Percentiles rank a stretch among this genome's conserved stretches.
These are phyloP conservation scores for Cladosporium cucumerinum DNA, from an alignment of 2,329 filamentous ascomycete species.

Conservation along the genomic window DNA sequence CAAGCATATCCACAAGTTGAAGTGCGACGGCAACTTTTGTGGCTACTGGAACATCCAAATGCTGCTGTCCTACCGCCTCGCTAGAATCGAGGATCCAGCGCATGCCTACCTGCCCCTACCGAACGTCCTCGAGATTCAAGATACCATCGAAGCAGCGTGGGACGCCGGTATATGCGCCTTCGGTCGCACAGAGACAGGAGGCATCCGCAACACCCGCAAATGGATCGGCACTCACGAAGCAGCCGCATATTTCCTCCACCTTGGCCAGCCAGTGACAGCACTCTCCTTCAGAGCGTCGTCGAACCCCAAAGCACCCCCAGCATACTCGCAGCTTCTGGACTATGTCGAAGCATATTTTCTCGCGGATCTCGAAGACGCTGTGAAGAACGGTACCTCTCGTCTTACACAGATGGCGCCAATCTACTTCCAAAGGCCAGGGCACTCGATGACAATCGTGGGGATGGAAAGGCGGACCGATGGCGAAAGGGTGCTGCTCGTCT, in stretches of 20 bases:
- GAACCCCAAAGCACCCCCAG: slow-evolving; percentile 49
- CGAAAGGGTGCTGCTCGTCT: slow-evolving; percentile 69
- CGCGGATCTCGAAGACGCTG: slow-evolving; percentile 44
- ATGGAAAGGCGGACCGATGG: slow-evolving; percentile 68
- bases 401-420: slow-evolving; percentile 74
- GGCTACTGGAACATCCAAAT: slow-evolving; percentile 96
- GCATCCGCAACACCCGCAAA: slow-evolving; percentile 82
- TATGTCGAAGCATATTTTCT: slow-evolving; percentile 74
- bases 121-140: slow-evolving; percentile 76
- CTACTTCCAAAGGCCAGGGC: slow-evolving; percentile 86
- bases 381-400: slow-evolving; percentile 60
- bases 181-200: slow-evolving; percentile 77
- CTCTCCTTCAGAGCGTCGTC: slow-evolving; percentile 37
- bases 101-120: slow-evolving; percentile 52
- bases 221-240: slow-evolving; percentile 94
- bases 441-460: slow-evolving; percentile 87
- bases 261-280: slow-evolving; percentile 54
- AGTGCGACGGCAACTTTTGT: slow-evolving; percentile 84
- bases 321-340: slow-evolving; percentile 56
- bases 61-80: slow-evolving; percentile 57
- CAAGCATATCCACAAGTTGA: slow-evolving; percentile 76
- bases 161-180: slow-evolving; percentile 74
- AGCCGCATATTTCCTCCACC: slow-evolving; percentile 72
- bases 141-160: slow-evolving; percentile 85
- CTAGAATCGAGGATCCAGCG: slow-evolving; percentile 20